A percentile compares a stretch with the other conserved stretches of the same genome.
Conservation (phyloP, 495 filamentous ascomycete species). For the Aspergillus avenaceus region DNA sequence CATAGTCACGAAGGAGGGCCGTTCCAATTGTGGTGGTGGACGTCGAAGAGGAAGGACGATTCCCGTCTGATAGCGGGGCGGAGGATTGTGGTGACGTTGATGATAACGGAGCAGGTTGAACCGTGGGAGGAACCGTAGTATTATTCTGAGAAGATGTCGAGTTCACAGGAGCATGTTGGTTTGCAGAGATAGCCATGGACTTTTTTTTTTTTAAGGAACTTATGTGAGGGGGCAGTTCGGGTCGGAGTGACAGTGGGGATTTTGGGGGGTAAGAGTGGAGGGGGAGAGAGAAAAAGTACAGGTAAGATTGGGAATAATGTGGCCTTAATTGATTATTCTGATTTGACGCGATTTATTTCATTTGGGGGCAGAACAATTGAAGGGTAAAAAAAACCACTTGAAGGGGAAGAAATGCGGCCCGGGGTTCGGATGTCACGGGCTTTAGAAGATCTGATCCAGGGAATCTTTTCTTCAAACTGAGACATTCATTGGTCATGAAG, state of each 20-base stretch:
- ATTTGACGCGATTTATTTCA: no score
- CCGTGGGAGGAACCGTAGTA: neutral
- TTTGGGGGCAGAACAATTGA: no score
- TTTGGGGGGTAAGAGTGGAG: neutral
- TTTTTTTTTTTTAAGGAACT: neutral
- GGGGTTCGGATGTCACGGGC: neutral
- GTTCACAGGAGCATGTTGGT: slow-evolving; percentile 14
- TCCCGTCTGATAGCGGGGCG: slow-evolving; percentile 16
- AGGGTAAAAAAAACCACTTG: no score
- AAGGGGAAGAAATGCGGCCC: neutral
- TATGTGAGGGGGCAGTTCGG: neutral
- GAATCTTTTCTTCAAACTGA: neutral
- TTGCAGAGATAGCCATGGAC: slow-evolving; percentile 18
- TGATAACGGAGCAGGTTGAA: slow-evolving; percentile 6
- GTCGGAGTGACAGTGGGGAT: no score
- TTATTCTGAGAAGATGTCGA: neutral
- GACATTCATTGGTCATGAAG: neutral
- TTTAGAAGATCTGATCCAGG: neutral
- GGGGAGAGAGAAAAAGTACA: neutral
- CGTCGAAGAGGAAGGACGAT: neutral
- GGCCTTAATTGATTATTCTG: no score
- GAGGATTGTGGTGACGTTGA: slow-evolving; percentile 10
- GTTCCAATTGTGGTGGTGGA: slow-evolving; percentile 14
- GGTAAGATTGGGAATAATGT: neutral
- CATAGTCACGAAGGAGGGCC: slow-evolving; percentile 44